phyloP scores from a whole-genome alignment of 1,139 yeast species.

The Diutina neorugosa region DNA sequence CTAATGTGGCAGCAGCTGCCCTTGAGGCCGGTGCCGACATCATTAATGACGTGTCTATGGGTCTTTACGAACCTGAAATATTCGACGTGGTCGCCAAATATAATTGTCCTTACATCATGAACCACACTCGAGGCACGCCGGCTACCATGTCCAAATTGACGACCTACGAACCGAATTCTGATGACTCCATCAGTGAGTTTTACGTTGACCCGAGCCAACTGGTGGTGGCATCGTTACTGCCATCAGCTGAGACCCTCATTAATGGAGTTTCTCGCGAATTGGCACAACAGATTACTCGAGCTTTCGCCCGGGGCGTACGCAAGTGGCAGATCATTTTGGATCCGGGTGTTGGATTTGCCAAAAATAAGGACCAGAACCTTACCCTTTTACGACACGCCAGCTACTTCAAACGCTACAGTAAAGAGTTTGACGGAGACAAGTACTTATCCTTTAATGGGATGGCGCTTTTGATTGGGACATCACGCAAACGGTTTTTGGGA shows the following conservation, averaged over 20 bases:
- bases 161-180: conserved; percentile 34
- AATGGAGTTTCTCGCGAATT: conserved; percentile 56
- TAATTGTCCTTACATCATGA: conserved; percentile 69
- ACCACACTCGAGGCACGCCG: conserved; percentile 81
- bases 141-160: conserved; percentile 56
- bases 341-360: conserved; percentile 96
- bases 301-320: conserved; percentile 50
- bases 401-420: conserved; percentile 39
- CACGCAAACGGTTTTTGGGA: conserved; percentile 81
- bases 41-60: conserved; percentile 85
- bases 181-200: conserved; percentile 28
- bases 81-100: conserved; percentile 54
- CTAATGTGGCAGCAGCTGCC: conserved; percentile 60
- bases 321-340: conserved; percentile 90
- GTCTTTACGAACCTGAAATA: conserved; percentile 52
- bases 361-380: conserved; percentile 55
- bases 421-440: conserved; percentile 10
- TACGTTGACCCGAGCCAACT: conserved; percentile 23
- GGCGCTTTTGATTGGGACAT: conserved; percentile 74
- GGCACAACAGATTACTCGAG: conserved; percentile 39
- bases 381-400: conserved; percentile 48
- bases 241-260: conserved; percentile 12
- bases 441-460: conserved; percentile 36
- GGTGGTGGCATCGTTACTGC: conserved; percentile 6
- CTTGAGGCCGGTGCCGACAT: conserved; percentile 77